phyloP scores from a whole-genome alignment of 2,329 filamentous ascomycete species.

The Septoria linicola region DNA sequence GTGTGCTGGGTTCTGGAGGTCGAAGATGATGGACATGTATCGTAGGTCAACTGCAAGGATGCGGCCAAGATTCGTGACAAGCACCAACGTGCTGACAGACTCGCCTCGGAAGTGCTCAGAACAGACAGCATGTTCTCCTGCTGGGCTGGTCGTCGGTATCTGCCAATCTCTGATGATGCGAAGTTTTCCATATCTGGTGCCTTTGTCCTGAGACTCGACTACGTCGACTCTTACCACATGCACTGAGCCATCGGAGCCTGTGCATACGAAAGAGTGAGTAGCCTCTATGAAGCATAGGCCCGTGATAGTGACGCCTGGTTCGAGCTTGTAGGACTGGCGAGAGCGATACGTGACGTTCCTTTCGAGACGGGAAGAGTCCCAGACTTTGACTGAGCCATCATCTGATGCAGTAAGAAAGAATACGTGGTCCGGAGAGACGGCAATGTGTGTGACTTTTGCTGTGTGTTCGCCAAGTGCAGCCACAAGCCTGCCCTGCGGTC shows the following conservation, averaged over 20 bases:
- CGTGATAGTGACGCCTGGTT: slow-evolving; percentile 68
- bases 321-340: slow-evolving; percentile 79
- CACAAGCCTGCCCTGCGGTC: slow-evolving; percentile 77
- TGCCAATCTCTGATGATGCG: slow-evolving; percentile 76
- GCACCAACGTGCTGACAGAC: slow-evolving; percentile 73
- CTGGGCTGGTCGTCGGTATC: slow-evolving; percentile 51
- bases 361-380: slow-evolving; percentile 88
- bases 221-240: slow-evolving; percentile 84
- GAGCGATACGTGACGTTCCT: slow-evolving; percentile 81
- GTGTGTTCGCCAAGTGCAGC: slow-evolving; percentile 87
- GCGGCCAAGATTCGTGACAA: slow-evolving; percentile 83
- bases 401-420: slow-evolving; percentile 95
- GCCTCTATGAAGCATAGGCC: slow-evolving; percentile 89
- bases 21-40: slow-evolving; percentile 78
- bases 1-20: slow-evolving; percentile 80
- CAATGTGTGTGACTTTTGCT: slow-evolving; percentile 75
- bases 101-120: slow-evolving; percentile 88
- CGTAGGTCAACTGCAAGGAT: slow-evolving; percentile 83
- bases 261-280: slow-evolving; percentile 90
- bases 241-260: slow-evolving; percentile 83
- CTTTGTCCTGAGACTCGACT: slow-evolving; percentile 52
- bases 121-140: slow-evolving; percentile 79
- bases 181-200: slow-evolving; percentile 74
- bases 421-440: slow-evolving; percentile 81
- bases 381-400: slow-evolving; percentile 86